Base-by-base conservation (phyloP, 1,284 basidiomycete genomes). In the Trichosporon sp. region DNA sequence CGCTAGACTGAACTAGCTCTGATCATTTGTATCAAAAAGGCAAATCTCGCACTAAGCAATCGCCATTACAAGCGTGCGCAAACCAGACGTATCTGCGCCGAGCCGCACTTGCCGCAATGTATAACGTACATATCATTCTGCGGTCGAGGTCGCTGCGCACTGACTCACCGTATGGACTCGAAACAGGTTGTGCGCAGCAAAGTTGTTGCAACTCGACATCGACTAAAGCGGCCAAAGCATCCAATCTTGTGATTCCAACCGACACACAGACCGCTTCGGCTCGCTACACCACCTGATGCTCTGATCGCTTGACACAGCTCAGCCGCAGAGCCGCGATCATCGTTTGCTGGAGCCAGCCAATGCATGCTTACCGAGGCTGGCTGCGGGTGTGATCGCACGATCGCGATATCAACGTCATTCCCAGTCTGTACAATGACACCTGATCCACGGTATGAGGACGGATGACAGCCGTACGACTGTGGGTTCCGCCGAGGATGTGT, bases 111-210 rank as follows among this genome's bases (percentile, higher is more conserved):
- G 54, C 32, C 21, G 31, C 54, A 59, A 10, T 14, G 26, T 26
- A 59, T 59, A 59, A 59, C 54, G 54, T 59, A 59, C 54, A 59
- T 59, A 59, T 59, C 31, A 31, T 8, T 59, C 7, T 31, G 12
- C 3, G 12, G 31, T 31, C 26, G 11, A 31, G 3, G 8, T 19
- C 21, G 38, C 10, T 19, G 8, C 35, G 35, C 26, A 59, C 54
- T 32, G 54, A 59, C 26, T 31, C 26, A n/a, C 43, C 43, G 43
- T n/a, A 46, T n/a, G 14, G 43, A 14, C 16, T 16, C 38, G 38
- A 26, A 26, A 40, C 38, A 40, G 38, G 38, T 10, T 37, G 43
- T n/a, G 43, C 43, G 16, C 43, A 46, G 16, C 16, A 40, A 46
- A 26, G 26, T 26, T 26, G 26, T 26, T 26, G 26, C 26, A 26